Conservation (phyloP, 2,329 filamentous ascomycete species). For the Calonectria montana region DNA sequence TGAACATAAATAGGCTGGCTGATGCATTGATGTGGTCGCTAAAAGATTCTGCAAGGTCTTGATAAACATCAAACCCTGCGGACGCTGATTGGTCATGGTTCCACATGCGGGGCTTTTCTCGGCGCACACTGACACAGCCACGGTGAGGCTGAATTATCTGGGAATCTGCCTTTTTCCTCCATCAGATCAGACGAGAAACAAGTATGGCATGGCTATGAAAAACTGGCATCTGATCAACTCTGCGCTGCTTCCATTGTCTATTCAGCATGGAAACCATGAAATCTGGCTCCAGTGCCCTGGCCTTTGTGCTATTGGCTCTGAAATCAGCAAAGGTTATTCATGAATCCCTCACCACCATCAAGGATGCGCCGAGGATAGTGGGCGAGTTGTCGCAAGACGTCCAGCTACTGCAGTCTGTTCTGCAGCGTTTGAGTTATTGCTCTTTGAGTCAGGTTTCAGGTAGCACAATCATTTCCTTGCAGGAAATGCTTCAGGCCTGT, state of each 20-base stretch:
- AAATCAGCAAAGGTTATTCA: neutral
- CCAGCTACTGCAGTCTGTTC: neutral
- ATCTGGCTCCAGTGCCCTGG: neutral
- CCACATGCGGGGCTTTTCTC: neutral
- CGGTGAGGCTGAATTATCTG: neutral
- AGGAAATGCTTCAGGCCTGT: neutral
- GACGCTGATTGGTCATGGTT: neutral
- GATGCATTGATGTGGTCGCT: too few species aligned
- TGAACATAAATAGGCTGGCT: too few species aligned
- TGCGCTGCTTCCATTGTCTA: neutral
- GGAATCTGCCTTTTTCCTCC: neutral
- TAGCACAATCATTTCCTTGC: neutral
- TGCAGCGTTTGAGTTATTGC: neutral
- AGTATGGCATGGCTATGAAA: neutral
- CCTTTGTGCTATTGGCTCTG: neutral
- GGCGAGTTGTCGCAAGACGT: neutral
- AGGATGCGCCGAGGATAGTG: neutral
- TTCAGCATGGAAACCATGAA: neutral
- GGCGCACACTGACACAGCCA: neutral
- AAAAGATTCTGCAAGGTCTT: too few species aligned
- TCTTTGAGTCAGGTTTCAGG: neutral
- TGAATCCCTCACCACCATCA: neutral
- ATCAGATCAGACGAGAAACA: neutral
- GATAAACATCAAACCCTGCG: neutral
- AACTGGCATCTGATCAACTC: neutral